Base-by-base conservation (phyloP, 108 stramenopile genomes). In the Stephanodiscus minutulus region DNA sequence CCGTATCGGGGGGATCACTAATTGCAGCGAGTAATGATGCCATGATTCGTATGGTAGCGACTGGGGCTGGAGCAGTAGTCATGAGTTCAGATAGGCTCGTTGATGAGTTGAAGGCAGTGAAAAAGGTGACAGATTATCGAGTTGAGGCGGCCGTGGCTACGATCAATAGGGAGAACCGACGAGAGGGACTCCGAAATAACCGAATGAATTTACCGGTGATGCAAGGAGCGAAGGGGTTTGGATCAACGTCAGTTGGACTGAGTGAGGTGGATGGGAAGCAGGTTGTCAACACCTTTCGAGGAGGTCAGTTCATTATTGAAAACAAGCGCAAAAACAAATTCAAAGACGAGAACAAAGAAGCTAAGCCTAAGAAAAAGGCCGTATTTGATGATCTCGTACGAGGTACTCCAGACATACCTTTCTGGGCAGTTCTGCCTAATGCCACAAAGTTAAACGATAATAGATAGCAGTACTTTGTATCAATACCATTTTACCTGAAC, bases 11-110 rank as follows among this genome's bases (percentile, higher is more conserved):
- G 20, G 88, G 91, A 28, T 81, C 76, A 0, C 75, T 95, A 21
- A 90, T 95, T 71, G 87, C 89, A 0, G 90, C 84, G 1, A 88
- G 87, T 21, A 88, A 92, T 71, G 91, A 95, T 81, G 67, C 82
- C 65, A 87, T 91, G 88, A 92, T 95, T 58, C 81, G 85, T 48
- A 44, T 86, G 60, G 94, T 85, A 10, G 91, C 76, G 4, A 69
- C 82, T 20, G 86, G 68, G 49, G 88, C 89, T 9, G 94, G 91
- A 11, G 93, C 88, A 12, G 49, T 86, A 46, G 87, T 87, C 59
- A 94, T 94, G 89, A 63, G 82, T 35, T 73, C 87, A 7, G 88
- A 84, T 54, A 81, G 86, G 24, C 84, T 94, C 31, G 88, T 95
- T 0, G 80, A 86, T 59, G 94, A 95, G 64, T 71, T 95, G 52